phyloP scores from a whole-genome alignment of 768 basidiomycete species.

The Boletales sp. region DNA sequence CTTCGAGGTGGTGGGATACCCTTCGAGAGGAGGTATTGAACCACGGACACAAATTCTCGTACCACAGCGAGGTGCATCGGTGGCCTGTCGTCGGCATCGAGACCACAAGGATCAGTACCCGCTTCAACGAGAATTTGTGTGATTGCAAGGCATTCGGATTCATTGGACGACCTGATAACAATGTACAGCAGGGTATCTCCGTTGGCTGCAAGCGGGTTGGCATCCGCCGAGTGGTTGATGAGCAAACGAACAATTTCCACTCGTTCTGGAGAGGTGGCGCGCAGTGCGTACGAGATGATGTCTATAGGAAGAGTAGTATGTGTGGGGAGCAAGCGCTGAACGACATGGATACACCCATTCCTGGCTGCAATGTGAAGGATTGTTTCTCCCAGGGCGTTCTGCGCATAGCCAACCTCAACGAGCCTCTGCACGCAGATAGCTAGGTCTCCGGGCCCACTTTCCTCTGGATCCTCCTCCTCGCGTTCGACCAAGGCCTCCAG shows the following conservation, averaged over 20 bases:
- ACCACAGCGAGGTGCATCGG: background rate
- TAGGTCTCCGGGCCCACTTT: too few relatives aligned
- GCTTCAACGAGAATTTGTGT: background rate
- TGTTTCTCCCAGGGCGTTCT: background rate
- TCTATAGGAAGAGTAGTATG: background rate
- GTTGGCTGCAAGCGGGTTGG: background rate
- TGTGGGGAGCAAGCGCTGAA: background rate
- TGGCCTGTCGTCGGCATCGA: background rate
- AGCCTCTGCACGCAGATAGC: background rate
- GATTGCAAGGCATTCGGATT: background rate
- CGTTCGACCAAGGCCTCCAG: constrained; percentile 3
- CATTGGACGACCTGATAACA: background rate
- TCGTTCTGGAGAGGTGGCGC: background rate
- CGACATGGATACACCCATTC: background rate
- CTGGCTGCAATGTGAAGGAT: constrained; percentile 6
- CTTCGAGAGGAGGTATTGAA: background rate
- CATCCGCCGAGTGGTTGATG: background rate
- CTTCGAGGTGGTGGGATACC: too few relatives aligned
- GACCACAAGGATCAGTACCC: background rate
- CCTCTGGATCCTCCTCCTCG: background rate
- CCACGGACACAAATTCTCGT: background rate
- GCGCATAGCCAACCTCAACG: background rate
- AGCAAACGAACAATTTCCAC: constrained; percentile 3
- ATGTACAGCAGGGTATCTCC: constrained; percentile 3
- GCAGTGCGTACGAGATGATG: background rate